Base-by-base conservation (phyloP, 164 flowering plant genomes). In the Cinnamomum micranthum region DNA sequence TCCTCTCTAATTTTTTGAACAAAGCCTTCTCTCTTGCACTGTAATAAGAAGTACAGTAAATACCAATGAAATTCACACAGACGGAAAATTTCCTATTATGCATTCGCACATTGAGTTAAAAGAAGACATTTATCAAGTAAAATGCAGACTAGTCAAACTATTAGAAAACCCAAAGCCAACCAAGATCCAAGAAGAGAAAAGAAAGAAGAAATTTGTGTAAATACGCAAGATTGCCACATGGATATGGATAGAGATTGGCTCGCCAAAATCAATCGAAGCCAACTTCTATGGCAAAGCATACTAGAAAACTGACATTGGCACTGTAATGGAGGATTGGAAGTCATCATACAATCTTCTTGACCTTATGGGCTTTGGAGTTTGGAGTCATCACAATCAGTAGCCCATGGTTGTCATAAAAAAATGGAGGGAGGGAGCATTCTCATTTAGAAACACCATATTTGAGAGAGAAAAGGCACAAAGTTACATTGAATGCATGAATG, bases 1-100 rank as follows among this genome's bases (percentile, higher is more conserved):
- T 91, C 92, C 50, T 86, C 92, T 76, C 86, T 89, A 58, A 91
- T 72, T 74, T 80, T 87, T 77, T 91, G 88, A 62, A 91, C 33
- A 75, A 83, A 89, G 22, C 93, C 96, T 81, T 91, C 96, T 70
- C 96, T 77, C 78, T 85, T 85, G 84, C 96, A 91, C 96, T 91
- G 82, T 68, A 83, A 63, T 1, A n/a, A 11, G n/a, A 65, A 69
- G 22, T 51, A 75, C 67, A 58, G 69, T 67, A 27, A 67, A 67
- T 31, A 67, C 20, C 12, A 67, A 67, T 23, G 19, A 67, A 67
- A 13, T 13, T 31, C 9, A 20, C 7, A n/a, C 13, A 22, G 20
- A 15, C 41, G 41, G 23, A 9, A 20, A 47, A 35, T 33, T 23
- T 9, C 15, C 24, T 22, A 64, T 22, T 25, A 64, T 64, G 67